A percentile compares a stretch with the other conserved stretches of the same genome.
phyloP scores from a whole-genome alignment of 768 basidiomycete genomes.

The Agrocybe praecox region DNA sequence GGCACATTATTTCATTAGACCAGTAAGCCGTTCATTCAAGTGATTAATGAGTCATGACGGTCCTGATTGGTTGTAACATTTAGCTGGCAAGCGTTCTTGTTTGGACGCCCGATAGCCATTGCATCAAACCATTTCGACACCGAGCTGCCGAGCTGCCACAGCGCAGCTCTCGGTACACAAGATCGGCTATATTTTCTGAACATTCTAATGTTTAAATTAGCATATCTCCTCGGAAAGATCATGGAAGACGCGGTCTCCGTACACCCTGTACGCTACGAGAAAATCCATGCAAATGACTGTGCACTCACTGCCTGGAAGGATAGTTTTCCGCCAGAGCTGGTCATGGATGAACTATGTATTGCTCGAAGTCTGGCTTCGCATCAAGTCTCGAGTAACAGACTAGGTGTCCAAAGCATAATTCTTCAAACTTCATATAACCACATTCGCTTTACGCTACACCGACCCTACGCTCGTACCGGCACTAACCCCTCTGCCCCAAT shows the following conservation, averaged over 20 bases:
- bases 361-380: constrained; percentile 72
- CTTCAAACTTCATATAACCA: constrained; percentile 78
- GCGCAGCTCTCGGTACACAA: constrained; percentile 61
- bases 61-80: constrained; percentile 8
- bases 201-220: constrained; percentile 74
- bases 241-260: constrained; percentile 85
- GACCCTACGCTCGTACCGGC: constrained; percentile 65
- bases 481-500: constrained; percentile 26
- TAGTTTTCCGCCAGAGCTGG: constrained; percentile 68
- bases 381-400: constrained; percentile 55
- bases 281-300: constrained; percentile 73
- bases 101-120: constrained; percentile 76
- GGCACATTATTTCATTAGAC: constrained; percentile 84
- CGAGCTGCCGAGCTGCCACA: constrained; percentile 68
- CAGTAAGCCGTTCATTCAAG: constrained; percentile 44
- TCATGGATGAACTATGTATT: constrained; percentile 75
- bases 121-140: constrained; percentile 87
- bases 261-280: constrained; percentile 75
- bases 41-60: constrained; percentile 3
- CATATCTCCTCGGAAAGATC: constrained; percentile 80
- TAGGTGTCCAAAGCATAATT: constrained; percentile 82
- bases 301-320: constrained; percentile 77
- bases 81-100: constrained; percentile 89
- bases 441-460: constrained; percentile 83
- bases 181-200: constrained; percentile 74